Evolutionary conservation across 305 asterid species (phyloP).

Genomic region (Fraxinus angustifolia): DNA sequence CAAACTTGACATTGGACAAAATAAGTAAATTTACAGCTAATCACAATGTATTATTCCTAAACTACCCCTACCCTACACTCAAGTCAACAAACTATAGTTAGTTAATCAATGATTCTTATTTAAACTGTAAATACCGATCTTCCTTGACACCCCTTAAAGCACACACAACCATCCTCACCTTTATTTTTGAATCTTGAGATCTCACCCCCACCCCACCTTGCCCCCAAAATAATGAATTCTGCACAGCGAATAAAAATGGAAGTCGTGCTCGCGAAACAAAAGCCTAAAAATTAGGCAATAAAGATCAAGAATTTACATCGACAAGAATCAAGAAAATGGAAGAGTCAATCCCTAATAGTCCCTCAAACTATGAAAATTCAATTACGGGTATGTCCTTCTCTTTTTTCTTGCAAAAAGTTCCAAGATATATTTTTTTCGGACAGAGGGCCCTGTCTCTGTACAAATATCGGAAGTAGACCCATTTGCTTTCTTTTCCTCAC

Average conservation of each 20-base stretch:
- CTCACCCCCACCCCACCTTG: background rate
- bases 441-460: constrained; percentile 29
- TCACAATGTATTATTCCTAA: background rate
- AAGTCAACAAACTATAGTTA: constrained; percentile 27
- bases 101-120: constrained; percentile 25
- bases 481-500: background rate
- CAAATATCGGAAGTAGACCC: constrained; percentile 34
- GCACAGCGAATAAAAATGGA: constrained; percentile 18
- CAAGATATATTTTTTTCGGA: constrained; percentile 10
- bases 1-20: background rate
- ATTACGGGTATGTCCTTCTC: constrained; percentile 42
- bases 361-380: constrained; percentile 20
- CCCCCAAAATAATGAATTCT: background rate
- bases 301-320: constrained; percentile 20
- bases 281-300: background rate
- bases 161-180: background rate
- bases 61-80: constrained; percentile 8
- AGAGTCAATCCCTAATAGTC: constrained; percentile 28
- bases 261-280: constrained; percentile 18
- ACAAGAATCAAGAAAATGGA: constrained; percentile 15
- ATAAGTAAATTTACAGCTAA: too few species aligned
- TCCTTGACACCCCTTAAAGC: constrained; percentile 17
- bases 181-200: background rate
- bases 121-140: constrained; percentile 18
- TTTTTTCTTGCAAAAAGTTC: constrained; percentile 6